These are phyloP conservation scores for Nakazawaea pomicola DNA, from an alignment of 805 yeast genomes.

Conservation along the genomic window DNA sequence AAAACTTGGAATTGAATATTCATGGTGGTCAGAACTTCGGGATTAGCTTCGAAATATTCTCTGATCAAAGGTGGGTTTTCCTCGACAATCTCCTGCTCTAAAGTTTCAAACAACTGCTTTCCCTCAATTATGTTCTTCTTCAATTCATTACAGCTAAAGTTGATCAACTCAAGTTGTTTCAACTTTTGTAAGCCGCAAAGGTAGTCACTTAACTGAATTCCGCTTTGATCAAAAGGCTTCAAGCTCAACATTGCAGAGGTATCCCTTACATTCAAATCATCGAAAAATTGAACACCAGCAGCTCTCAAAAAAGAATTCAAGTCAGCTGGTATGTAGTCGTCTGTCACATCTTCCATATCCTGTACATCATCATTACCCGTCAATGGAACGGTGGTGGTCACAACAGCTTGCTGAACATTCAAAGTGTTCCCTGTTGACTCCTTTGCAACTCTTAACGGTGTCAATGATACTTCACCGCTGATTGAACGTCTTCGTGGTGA, in stretches of 20 bases:
- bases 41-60: constrained; percentile 39
- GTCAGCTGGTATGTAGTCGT: constrained; percentile 28
- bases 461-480: constrained; percentile 6
- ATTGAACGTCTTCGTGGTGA: constrained; percentile 8
- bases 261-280: constrained; percentile 31
- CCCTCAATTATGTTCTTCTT: constrained; percentile 47
- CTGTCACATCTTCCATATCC: constrained; percentile 13
- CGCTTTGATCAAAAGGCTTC: neutral
- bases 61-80: constrained; percentile 46
- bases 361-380: constrained; percentile 18
- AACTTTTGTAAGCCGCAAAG: constrained; percentile 34
- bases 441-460: constrained; percentile 12
- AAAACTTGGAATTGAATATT: constrained; percentile 44
- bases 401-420: constrained; percentile 7
- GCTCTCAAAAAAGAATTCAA: constrained; percentile 34
- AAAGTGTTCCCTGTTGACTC: constrained; percentile 3
- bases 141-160: constrained; percentile 51
- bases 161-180: constrained; percentile 42
- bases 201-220: constrained; percentile 26
- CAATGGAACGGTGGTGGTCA: constrained; percentile 26
- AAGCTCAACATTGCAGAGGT: neutral
- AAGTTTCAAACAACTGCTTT: constrained; percentile 37
- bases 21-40: constrained; percentile 34
- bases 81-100: constrained; percentile 38
- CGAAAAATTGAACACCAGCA: constrained; percentile 38